These are phyloP conservation scores for Perkinsus marinus DNA, from an alignment of 169 alveolate species.

Conservation along the genomic window DNA sequence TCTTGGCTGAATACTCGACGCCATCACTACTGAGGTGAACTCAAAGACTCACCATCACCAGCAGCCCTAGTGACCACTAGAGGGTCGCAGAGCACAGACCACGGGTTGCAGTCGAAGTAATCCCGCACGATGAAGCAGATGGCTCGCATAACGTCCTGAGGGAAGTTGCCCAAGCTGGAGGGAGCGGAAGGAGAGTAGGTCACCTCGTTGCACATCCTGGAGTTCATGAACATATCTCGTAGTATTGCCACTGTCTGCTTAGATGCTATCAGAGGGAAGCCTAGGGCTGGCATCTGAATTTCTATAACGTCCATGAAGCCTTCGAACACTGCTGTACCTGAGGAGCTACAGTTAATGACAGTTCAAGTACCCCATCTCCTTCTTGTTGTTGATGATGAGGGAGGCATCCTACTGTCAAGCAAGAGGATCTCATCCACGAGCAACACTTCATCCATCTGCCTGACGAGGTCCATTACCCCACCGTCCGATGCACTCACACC, in stretches of 20 bases:
- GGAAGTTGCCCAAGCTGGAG: not conserved
- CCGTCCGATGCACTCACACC: not conserved
- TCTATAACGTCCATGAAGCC: not conserved
- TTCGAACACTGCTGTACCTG: not conserved
- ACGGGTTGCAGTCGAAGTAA: not conserved
- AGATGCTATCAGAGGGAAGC: not conserved
- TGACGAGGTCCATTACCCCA: not conserved
- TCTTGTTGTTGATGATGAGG: no score
- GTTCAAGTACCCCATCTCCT: no score
- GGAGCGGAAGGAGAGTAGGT: not conserved
- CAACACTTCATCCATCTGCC: not conserved
- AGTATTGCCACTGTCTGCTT: not conserved
- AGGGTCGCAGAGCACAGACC: not conserved
- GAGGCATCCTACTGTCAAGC: not conserved
- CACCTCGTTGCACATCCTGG: not conserved
- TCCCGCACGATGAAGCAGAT: not conserved
- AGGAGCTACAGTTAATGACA: not conserved
- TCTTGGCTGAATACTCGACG: not conserved
- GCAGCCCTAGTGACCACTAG: not conserved
- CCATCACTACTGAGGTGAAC: not conserved
- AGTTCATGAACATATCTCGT: not conserved
- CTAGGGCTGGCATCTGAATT: not conserved
- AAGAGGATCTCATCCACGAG: not conserved
- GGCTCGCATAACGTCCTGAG: not conserved
- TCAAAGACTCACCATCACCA: not conserved